Conservation (phyloP, 2,329 filamentous ascomycete species). For the Pestalotiopsis sp. region DNA sequence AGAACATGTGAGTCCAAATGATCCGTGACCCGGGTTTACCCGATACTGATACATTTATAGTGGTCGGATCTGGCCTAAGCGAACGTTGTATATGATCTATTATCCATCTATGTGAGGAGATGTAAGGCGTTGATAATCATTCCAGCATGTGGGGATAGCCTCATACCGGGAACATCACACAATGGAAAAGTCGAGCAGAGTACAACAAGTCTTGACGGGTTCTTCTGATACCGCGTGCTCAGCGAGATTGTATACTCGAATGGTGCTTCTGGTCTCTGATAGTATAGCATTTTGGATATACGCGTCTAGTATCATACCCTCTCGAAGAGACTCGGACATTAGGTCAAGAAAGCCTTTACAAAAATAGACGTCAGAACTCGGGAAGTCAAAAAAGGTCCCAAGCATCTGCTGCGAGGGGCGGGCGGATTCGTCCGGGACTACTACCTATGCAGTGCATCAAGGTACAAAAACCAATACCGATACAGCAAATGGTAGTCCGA, state of each 20-base stretch:
- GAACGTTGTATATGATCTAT: background rate
- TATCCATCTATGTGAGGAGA: background rate
- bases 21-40: background rate
- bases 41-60: background rate
- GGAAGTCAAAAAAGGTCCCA: background rate
- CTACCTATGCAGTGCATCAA: too few species aligned
- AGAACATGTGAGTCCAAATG: slow-evolving; percentile 30
- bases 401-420: background rate
- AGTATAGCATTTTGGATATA: too few species aligned
- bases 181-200: too few species aligned
- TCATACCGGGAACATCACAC: too few species aligned
- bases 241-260: too few species aligned
- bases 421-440: background rate
- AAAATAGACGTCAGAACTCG: background rate
- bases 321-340: background rate
- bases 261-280: too few species aligned
- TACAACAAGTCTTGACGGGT: too few species aligned
- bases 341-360: background rate
- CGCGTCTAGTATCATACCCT: background rate
- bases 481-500: background rate
- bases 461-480: background rate
- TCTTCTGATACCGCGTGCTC: too few species aligned
- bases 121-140: background rate
- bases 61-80: slow-evolving; percentile 1
- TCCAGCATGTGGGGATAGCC: background rate